phyloP scores from a whole-genome alignment of 2,329 filamentous ascomycete species.

The Canariomyces notabilis region DNA sequence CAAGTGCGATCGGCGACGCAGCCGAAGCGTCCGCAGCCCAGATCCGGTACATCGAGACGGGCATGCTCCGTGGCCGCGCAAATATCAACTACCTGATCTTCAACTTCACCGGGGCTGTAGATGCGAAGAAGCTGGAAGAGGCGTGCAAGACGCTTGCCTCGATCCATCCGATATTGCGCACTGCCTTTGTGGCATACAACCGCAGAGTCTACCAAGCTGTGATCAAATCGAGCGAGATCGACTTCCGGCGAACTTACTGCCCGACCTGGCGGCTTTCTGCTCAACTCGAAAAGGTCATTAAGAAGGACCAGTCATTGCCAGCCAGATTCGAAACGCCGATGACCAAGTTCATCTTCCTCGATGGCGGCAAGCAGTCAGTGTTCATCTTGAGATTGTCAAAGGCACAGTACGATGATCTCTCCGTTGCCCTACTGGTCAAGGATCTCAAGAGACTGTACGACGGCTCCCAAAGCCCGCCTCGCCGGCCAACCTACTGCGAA shows the following conservation, averaged over 20 bases:
- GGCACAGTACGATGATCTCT: constrained; percentile 46
- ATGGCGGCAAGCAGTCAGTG: constrained; percentile 43
- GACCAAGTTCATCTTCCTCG: constrained; percentile 48
- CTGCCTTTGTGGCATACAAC: constrained; percentile 45
- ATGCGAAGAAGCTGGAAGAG: constrained; percentile 39
- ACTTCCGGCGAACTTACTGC: constrained; percentile 41
- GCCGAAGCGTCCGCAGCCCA: constrained; percentile 46
- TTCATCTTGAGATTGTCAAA: constrained; percentile 45
- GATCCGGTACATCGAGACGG: constrained; percentile 44
- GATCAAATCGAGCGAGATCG: constrained; percentile 37
- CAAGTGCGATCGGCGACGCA: constrained; percentile 41
- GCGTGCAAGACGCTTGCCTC: constrained; percentile 41
- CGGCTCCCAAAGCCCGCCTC: constrained; percentile 29
- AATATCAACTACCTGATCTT: constrained; percentile 46
- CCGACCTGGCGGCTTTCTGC: constrained; percentile 36
- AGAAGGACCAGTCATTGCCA: constrained; percentile 36
- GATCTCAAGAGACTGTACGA: constrained; percentile 46
- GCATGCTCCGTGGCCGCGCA: constrained; percentile 39
- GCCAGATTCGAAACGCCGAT: constrained; percentile 40
- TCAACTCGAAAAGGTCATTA: constrained; percentile 38
- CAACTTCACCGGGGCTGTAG: constrained; percentile 41
- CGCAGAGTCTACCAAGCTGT: constrained; percentile 46
- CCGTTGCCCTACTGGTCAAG: constrained; percentile 42
- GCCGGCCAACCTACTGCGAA: constrained; percentile 43
- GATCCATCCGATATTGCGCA: constrained; percentile 49